phyloP scores from a whole-genome alignment of 805 yeast species.

The Sugiyamaella lignohabitans region DNA sequence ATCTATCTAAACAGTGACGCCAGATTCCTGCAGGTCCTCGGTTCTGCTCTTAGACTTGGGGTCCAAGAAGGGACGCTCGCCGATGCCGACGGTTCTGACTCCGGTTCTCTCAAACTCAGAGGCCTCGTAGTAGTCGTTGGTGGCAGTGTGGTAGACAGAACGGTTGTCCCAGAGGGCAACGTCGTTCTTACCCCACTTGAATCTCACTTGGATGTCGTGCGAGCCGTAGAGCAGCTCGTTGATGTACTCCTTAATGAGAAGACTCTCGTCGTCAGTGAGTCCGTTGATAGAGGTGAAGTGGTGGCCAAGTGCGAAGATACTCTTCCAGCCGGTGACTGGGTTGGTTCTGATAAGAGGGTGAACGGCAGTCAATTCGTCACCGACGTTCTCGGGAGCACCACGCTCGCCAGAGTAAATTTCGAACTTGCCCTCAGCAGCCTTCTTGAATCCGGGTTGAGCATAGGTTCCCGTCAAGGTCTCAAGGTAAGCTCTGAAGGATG shows the following conservation, averaged over 20 bases:
- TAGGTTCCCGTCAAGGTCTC: slow-evolving; percentile 59
- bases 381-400: slow-evolving; percentile 34
- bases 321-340: slow-evolving; percentile 59
- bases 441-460: slow-evolving; percentile 38
- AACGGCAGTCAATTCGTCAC: slow-evolving; percentile 34
- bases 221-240: slow-evolving; percentile 31
- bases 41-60: slow-evolving; percentile 5
- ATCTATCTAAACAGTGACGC: slow-evolving; percentile 43
- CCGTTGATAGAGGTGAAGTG: slow-evolving; percentile 61
- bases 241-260: slow-evolving; percentile 51
- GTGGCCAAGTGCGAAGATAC: slow-evolving; percentile 47
- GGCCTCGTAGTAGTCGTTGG: slow-evolving; percentile 42
- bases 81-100: slow-evolving; percentile 13
- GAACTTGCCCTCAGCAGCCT: slow-evolving; percentile 29
- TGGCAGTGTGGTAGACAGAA: slow-evolving; percentile 46
- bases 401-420: slow-evolving; percentile 46
- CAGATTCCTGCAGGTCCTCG: slow-evolving; percentile 6
- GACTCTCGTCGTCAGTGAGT: slow-evolving; percentile 66
- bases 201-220: slow-evolving; percentile 44
- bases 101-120: slow-evolving; percentile 10
- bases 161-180: slow-evolving; percentile 60
- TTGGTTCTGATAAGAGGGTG: slow-evolving; percentile 59
- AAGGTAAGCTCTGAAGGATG: slow-evolving; percentile 41
- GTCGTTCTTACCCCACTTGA: slow-evolving; percentile 46
- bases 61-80: slow-evolving; percentile 14